Conservation (phyloP, 2,329 filamentous ascomycete genomes). For the Paecilomyces sp. region DNA sequence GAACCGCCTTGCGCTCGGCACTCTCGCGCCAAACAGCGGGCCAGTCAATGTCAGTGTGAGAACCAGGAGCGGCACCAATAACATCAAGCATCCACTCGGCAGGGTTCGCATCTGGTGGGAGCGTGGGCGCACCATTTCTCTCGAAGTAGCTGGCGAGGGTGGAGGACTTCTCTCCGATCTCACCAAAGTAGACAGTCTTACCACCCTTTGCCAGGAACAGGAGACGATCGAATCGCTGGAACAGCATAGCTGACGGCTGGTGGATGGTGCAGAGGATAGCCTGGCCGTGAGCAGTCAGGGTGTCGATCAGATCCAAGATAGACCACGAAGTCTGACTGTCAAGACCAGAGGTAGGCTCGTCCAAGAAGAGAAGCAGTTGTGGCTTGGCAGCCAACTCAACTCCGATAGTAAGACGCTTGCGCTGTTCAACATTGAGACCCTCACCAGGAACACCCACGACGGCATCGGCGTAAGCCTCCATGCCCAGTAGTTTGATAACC, state of each 20-base stretch:
- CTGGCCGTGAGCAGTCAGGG: slow-evolving; percentile 50
- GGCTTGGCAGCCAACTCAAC: slow-evolving; percentile 53
- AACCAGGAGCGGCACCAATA: slow-evolving; percentile 53
- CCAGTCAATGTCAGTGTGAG: slow-evolving; percentile 55
- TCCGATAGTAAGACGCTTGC: slow-evolving; percentile 57
- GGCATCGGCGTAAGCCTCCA: slow-evolving; percentile 75
- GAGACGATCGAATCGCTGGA: slow-evolving; percentile 60
- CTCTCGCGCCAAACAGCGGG: slow-evolving; percentile 54
- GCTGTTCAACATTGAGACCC: slow-evolving; percentile 56
- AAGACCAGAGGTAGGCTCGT: slow-evolving; percentile 55
- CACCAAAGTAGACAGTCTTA: slow-evolving; percentile 73
- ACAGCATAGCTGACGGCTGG: slow-evolving; percentile 48
- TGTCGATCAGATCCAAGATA: slow-evolving; percentile 55
- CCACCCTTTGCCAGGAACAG: slow-evolving; percentile 72
- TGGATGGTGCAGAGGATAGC: slow-evolving; percentile 51
- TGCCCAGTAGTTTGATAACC: slow-evolving; percentile 53
- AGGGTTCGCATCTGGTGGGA: slow-evolving; percentile 64
- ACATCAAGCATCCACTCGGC: slow-evolving; percentile 50
- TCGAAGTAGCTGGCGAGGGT: slow-evolving; percentile 70
- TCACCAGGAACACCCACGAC: slow-evolving; percentile 75
- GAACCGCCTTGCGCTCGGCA: slow-evolving; percentile 45
- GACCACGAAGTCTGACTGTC: slow-evolving; percentile 59
- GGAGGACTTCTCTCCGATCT: slow-evolving; percentile 64
- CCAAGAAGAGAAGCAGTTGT: slow-evolving; percentile 54
- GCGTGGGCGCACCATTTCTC: slow-evolving; percentile 58